Percentiles rank a stretch among this genome's conserved stretches.
phyloP scores from a whole-genome alignment of 225 moss, liverwort and hornwort species.

The Marchantia paleacea region DNA sequence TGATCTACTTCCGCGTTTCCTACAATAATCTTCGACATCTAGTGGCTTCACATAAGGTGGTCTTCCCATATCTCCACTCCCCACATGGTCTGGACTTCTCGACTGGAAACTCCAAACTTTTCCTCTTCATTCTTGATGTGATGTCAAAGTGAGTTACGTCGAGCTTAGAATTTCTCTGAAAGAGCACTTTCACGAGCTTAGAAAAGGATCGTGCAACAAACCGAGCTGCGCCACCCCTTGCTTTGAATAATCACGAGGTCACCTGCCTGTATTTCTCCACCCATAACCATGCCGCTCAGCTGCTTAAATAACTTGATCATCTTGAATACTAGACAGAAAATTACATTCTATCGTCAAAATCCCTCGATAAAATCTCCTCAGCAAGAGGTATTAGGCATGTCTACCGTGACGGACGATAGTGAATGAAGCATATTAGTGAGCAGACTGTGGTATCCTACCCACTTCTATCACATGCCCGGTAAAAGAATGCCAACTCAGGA shows the following conservation, averaged over 20 bases:
- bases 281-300: constrained; percentile 16
- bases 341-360: neutral
- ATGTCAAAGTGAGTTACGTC: neutral
- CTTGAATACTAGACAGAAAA: neutral
- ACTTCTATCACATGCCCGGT: no score
- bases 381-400: no score
- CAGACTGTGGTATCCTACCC: no score
- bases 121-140: neutral
- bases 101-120: neutral
- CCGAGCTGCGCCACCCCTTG: constrained; percentile 10
- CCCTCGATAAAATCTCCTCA: no score
- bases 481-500: no score
- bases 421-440: no score
- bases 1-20: neutral
- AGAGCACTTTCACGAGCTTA: neutral
- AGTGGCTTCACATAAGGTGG: neutral
- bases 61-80: neutral
- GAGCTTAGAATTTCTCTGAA: neutral
- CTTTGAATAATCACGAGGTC: constrained; percentile 8
- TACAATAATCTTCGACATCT: neutral
- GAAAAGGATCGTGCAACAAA: neutral
- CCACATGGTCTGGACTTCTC: neutral
- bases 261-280: constrained; percentile 20
- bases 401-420: no score
- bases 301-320: neutral